phyloP scores from a whole-genome alignment of 23 red algal species.

The Gracilariopsis chorda region DNA sequence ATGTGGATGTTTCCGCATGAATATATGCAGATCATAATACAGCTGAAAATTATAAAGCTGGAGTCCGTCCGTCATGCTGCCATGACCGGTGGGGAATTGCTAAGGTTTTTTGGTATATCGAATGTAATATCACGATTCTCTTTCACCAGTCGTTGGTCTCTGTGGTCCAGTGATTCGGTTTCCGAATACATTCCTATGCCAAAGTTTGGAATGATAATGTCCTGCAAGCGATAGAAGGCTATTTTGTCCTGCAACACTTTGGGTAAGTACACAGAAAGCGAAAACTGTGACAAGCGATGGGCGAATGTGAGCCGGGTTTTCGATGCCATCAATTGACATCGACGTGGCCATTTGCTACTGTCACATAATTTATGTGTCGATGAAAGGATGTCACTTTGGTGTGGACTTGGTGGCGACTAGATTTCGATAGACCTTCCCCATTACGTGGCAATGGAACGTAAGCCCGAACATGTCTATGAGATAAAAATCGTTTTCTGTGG shows the following conservation, averaged over 20 bases:
- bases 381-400: slow-evolving; percentile 13
- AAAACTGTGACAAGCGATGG: background rate
- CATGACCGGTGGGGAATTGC: background rate
- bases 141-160: background rate
- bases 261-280: background rate
- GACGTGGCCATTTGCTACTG: background rate
- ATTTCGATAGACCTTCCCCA: background rate
- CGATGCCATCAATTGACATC: background rate
- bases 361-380: background rate
- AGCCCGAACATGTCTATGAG: slow-evolving; percentile 39
- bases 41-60: background rate
- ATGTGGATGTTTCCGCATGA: background rate
- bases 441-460: background rate
- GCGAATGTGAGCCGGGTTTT: background rate
- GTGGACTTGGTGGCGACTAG: slow-evolving; percentile 5
- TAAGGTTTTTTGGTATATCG: background rate
- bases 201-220: slow-evolving; percentile 9
- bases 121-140: background rate
- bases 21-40: background rate
- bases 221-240: background rate
- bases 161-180: background rate
- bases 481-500: slow-evolving; percentile 9
- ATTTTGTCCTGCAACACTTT: background rate
- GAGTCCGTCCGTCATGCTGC: background rate
- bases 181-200: background rate